Evolutionary conservation across 257 asterid genomes (phyloP).

Genomic region (Nicotiana obtusifolia): DNA sequence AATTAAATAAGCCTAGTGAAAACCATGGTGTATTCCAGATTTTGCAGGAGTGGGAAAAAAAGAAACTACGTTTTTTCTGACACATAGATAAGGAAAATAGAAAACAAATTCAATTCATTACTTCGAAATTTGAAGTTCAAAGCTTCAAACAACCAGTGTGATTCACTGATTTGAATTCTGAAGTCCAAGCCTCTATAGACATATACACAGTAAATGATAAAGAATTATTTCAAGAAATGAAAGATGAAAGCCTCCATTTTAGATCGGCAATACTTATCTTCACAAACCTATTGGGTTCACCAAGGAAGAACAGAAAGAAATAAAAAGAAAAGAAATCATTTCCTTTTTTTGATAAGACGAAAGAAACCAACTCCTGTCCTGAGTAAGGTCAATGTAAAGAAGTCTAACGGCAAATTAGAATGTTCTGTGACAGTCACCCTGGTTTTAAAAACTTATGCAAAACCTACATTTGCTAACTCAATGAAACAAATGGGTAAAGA

Average conservation of each 20-base stretch:
- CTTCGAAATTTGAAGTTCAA: not conserved
- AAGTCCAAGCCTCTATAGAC: not conserved
- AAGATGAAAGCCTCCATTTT: not conserved
- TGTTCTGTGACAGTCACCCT: not conserved
- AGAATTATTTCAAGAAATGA: not conserved
- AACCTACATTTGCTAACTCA: not conserved
- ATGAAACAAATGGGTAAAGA: not conserved
- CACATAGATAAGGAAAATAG: not conserved
- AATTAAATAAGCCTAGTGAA: not conserved
- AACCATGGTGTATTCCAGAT: not conserved
- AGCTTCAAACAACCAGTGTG: slow-evolving; percentile 5
- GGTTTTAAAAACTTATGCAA: not conserved
- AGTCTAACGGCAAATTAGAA: not conserved
- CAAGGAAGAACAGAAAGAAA: not conserved
- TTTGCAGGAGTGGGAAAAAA: not conserved
- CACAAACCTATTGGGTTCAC: not conserved
- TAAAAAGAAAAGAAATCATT: not conserved
- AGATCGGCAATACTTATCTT: not conserved
- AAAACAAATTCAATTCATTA: not conserved
- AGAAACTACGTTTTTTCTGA: not conserved
- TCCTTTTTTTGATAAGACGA: too few species aligned
- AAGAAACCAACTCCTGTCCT: not conserved
- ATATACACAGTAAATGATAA: not conserved
- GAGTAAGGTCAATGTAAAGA: not conserved
- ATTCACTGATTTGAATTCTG: not conserved